Conservation (phyloP, 768 basidiomycete genomes). For the Cubamyces lactineus region DNA sequence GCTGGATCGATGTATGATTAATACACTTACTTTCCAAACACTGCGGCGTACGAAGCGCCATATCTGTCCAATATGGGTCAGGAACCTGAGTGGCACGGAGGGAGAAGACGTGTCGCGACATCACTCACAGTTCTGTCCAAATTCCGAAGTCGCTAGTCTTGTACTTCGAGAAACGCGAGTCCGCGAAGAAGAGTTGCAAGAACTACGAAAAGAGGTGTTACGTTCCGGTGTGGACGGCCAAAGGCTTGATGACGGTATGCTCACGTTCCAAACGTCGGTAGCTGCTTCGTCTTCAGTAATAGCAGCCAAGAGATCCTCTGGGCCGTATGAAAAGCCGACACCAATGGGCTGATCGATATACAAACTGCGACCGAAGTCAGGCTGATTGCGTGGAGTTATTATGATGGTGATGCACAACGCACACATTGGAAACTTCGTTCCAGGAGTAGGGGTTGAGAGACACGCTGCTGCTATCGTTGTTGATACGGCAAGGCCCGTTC, state of each 20-base stretch:
- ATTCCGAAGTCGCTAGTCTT: constrained; percentile 50
- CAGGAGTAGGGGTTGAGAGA: constrained; percentile 57
- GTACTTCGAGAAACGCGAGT: constrained; percentile 54
- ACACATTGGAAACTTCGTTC: constrained; percentile 58
- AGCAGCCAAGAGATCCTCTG: constrained; percentile 40
- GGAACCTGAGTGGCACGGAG: neutral
- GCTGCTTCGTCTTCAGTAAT: constrained; percentile 55
- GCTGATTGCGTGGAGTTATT: neutral
- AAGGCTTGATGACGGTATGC: neutral
- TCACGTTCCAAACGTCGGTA: constrained; percentile 51
- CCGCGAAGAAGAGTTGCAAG: constrained; percentile 62
- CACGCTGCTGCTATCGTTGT: constrained; percentile 53
- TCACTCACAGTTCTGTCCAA: constrained; percentile 59
- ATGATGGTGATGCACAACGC: neutral
- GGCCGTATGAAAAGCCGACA: constrained; percentile 64
- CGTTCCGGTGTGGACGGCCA: neutral
- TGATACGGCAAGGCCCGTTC: constrained; percentile 49
- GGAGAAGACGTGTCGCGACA: neutral
- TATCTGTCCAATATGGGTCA: constrained; percentile 31
- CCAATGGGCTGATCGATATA: constrained; percentile 68
- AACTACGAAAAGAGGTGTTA: constrained; percentile 36
- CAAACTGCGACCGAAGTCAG: constrained; percentile 32
- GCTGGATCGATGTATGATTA: neutral
- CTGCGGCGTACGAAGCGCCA: constrained; percentile 42
- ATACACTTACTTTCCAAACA: constrained; percentile 35